Conservation (phyloP, 805 yeast species). For the Metschnikowia shivogae region DNA sequence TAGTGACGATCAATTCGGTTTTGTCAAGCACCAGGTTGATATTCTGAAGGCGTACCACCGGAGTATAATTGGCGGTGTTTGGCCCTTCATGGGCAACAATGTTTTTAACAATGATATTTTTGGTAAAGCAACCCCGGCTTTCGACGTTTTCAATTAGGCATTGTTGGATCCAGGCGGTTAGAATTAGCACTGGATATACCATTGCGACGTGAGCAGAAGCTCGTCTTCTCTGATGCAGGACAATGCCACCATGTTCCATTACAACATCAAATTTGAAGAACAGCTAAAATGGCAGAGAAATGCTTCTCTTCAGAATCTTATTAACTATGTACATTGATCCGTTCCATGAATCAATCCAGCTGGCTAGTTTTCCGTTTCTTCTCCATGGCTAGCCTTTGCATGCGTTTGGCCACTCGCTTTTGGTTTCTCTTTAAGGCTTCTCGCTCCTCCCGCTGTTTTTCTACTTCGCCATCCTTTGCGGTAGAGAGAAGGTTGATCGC, state of each 20-base stretch:
- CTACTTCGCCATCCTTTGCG: slow-evolving; percentile 16
- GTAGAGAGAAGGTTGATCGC: slow-evolving; percentile 24
- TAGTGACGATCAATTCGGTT: slow-evolving; percentile 26
- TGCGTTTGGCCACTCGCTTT: slow-evolving; percentile 35
- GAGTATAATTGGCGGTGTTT: slow-evolving; percentile 13
- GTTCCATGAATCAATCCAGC: neutral
- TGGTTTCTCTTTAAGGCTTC: slow-evolving; percentile 25
- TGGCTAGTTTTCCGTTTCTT: slow-evolving; percentile 7
- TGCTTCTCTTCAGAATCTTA: neutral
- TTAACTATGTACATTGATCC: neutral
- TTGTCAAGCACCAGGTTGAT: slow-evolving; percentile 21
- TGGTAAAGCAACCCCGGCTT: slow-evolving; percentile 1
- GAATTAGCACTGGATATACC: slow-evolving; percentile 14
- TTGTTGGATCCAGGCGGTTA: slow-evolving; percentile 15
- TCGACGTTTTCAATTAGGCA: slow-evolving; percentile 7
- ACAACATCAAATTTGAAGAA: too few species aligned
- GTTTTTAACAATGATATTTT: slow-evolving; percentile 13
- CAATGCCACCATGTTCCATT: neutral
- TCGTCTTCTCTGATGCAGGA: neutral
- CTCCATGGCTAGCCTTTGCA: slow-evolving; percentile 22
- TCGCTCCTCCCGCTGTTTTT: slow-evolving; percentile 20
- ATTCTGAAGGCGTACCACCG: slow-evolving; percentile 27
- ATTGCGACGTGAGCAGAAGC: slow-evolving; percentile 1
- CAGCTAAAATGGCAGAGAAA: neutral
- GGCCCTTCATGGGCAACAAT: slow-evolving; percentile 12